These are phyloP conservation scores for Boletus coccyginus DNA, from an alignment of 768 basidiomycete species.

Conservation along the genomic window DNA sequence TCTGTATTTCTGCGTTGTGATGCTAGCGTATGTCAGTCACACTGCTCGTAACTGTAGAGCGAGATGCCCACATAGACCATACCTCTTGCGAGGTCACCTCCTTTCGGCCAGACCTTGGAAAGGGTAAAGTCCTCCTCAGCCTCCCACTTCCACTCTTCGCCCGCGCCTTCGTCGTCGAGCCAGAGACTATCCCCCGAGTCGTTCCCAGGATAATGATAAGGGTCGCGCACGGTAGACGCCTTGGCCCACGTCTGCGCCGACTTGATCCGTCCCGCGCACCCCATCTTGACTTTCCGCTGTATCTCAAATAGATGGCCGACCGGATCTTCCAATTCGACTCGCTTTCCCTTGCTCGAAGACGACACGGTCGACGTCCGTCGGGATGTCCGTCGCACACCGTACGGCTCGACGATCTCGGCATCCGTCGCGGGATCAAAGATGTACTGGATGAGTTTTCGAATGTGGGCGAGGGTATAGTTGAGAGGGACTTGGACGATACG, in stretches of 20 bases:
- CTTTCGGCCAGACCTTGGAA: constrained; percentile 53
- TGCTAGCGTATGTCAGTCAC: constrained; percentile 37
- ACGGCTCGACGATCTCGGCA: constrained; percentile 21
- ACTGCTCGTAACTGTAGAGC: not conserved
- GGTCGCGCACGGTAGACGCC: constrained; percentile 52
- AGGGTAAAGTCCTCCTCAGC: constrained; percentile 67
- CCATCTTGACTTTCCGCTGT: constrained; percentile 43
- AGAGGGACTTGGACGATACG: constrained; percentile 68
- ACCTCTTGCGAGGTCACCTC: constrained; percentile 41
- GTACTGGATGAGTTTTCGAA: constrained; percentile 60
- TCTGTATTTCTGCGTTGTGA: constrained; percentile 47
- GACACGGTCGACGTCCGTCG: constrained; percentile 24
- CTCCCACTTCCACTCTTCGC: constrained; percentile 62
- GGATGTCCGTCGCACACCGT: constrained; percentile 15
- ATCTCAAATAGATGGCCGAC: constrained; percentile 60
- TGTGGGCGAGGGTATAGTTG: constrained; percentile 65
- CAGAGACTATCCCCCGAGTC: constrained; percentile 33
- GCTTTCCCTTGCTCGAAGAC: constrained; percentile 21
- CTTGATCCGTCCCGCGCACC: constrained; percentile 54
- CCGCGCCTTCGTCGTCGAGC: constrained; percentile 32
- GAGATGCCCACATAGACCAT: constrained; percentile 57
- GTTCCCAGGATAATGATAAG: constrained; percentile 43
- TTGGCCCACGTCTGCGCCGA: constrained; percentile 45
- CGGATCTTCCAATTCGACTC: constrained; percentile 7
- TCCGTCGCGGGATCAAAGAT: constrained; percentile 42